phyloP scores from a whole-genome alignment of 202 grass and related monocot species.

The Schoenoplectus triqueter region DNA sequence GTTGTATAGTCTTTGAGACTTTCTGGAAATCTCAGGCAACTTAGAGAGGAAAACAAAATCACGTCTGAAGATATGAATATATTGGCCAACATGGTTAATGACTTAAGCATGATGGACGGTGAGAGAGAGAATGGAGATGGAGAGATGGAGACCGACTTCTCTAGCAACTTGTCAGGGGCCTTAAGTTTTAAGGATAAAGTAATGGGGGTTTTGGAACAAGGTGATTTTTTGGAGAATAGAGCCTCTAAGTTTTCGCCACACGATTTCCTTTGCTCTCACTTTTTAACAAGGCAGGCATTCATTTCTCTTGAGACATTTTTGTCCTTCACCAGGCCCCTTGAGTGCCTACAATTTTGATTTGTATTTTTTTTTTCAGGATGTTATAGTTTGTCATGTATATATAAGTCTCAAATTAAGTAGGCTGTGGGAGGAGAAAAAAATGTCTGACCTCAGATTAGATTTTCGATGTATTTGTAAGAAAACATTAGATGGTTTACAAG shows the following conservation, averaged over 20 bases:
- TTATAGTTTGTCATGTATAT: neutral
- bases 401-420: constrained; percentile 6
- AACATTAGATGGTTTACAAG: neutral
- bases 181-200: constrained; percentile 44
- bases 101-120: constrained; percentile 53
- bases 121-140: constrained; percentile 49
- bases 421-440: neutral
- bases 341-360: constrained; percentile 1
- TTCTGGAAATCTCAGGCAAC: constrained; percentile 40
- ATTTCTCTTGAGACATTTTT: constrained; percentile 68
- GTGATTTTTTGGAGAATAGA: constrained; percentile 93
- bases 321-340: neutral
- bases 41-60: constrained; percentile 49
- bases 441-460: neutral
- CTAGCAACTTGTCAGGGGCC: no score
- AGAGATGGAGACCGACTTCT: constrained; percentile 51
- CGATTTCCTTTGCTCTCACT: constrained; percentile 91
- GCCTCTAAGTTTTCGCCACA: constrained; percentile 75
- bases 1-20: constrained; percentile 56
- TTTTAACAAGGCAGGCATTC: constrained; percentile 85
- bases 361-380: neutral
- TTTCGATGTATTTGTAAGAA: neutral
- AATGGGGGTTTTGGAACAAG: constrained; percentile 74
- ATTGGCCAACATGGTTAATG: constrained; percentile 80
- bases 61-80: constrained; percentile 50